Evolutionary conservation across 1,284 basidiomycete genomes (phyloP), one percentile per base, ranked within the genome.

Genomic region (Heterobasidion irregulare): DNA sequence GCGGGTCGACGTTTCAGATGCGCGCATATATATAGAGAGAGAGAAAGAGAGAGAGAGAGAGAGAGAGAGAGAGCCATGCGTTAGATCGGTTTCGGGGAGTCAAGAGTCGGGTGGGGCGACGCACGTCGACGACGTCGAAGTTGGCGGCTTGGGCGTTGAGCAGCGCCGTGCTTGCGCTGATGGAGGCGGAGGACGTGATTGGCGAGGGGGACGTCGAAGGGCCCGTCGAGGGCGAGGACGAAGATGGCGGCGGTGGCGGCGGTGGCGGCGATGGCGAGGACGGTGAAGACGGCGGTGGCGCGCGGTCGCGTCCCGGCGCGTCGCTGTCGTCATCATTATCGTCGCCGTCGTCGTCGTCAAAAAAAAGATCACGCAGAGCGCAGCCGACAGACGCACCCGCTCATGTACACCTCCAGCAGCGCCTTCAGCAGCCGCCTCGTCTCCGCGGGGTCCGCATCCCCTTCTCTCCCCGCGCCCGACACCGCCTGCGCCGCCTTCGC

Each of bases 391-490:
- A 75, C 82, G 87, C 85, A 81, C 15, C 53, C 82, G 53, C 84
- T 80, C 84, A 93, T 86, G 67, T 93, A 93, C 8, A 94, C 86
- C 65, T 89, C 82, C 56, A 95, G 66, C 34, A 95, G 68, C 43
- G 84, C 77, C 68, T 78, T 82, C 61, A 93, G 68, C 59, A 94
- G 68, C 18, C 75, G 74, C 63, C 75, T 76, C 68, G 80, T 83
- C 55, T 77, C 68, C 15, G 72, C 74, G n/a, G 81, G 78, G 52
- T 83, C 77, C 32, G 13, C 41, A 56, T 63, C 63, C 4, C 41
- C 41, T 7, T 49, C 34, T 16, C 49, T 38, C n/a, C 8, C n/a
- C 7, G 78, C 75, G 1, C 73, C 75, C 50, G 69, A 75, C 61
- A 61, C 57, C 46, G 58, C 56, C 10, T 60, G 59, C 51, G 62